Evolutionary conservation across 2,329 filamentous ascomycete genomes (phyloP), one percentile per base, ranked within the genome.

Genomic region (Arthrobotrys conoides): DNA sequence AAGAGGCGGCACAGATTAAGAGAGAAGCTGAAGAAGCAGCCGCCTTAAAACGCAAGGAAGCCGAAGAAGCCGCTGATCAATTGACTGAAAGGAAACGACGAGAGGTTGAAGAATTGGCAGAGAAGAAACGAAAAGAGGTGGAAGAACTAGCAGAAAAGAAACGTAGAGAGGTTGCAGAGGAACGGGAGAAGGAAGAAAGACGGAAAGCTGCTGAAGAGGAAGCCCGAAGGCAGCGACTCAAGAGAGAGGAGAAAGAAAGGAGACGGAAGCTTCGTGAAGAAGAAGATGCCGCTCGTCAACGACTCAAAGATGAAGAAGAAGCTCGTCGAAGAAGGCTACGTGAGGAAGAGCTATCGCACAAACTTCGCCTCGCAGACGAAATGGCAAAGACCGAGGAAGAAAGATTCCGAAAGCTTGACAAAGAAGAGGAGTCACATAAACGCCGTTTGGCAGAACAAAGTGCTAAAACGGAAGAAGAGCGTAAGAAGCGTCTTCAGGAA

Each of bases 11-110:
- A 20, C 44, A 53, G 41, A 41, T 89, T 61, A 92, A 95, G 41
- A 94, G 97, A 57, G 90, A 91, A 78, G 93, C 94, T 83, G 96
- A 98, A 85, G 89, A 92, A 80, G 94, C 94, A 2, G 98, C 97
- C 86, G 98, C 98, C 85, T 86, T 97, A 85, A 92, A 95, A 46
- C 98, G 41, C 0, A 95, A 98, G 81, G 93, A 97, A 59, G 93
- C 87, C 5, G 87, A 87, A 57, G 86, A 90, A n/a, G 89, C 90
- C 5, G 93, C 95, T 0, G 89, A 89, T 78, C 93, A 92, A 83
- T 91, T 93, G 82, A 97, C 97, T 83, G 93, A 97, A 85, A 91
- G 92, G 63, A 87, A 98, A 36, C 90, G 91, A 83, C 93, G 94
- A 6, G 97, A 97, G 85, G 92, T 94, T 72, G 93, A 97, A 83